Evolutionary conservation across 192 early-diverging fungal genomes (phyloP).

Genomic region (Linnemannia exigua): DNA sequence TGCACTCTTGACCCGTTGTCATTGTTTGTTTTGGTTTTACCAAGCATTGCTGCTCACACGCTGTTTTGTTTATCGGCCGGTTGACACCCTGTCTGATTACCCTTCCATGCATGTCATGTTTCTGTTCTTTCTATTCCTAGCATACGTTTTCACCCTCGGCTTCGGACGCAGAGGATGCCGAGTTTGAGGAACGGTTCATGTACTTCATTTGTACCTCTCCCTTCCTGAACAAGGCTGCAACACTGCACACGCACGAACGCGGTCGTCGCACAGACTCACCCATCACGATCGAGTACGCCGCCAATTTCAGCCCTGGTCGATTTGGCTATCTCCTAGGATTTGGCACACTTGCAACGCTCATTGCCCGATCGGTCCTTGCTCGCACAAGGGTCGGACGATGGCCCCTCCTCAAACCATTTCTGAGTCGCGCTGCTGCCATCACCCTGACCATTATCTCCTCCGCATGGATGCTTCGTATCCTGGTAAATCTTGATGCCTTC

Average conservation of each 20-base stretch:
- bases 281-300: slow-evolving; percentile 36
- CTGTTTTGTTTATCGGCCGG: background rate
- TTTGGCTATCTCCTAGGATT: slow-evolving; percentile 45
- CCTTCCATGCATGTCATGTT: background rate
- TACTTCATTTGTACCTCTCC: slow-evolving; percentile 72
- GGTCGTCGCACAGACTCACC: slow-evolving; percentile 43
- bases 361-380: slow-evolving; percentile 30
- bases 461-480: slow-evolving; percentile 47
- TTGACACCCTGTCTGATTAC: background rate
- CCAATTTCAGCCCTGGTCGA: slow-evolving; percentile 32
- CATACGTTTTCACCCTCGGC: slow-evolving; percentile 64
- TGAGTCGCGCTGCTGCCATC: slow-evolving; percentile 32
- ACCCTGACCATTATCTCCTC: slow-evolving; percentile 34
- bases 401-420: slow-evolving; percentile 25
- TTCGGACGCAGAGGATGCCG: slow-evolving; percentile 62
- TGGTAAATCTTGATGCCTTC: slow-evolving; percentile 17
- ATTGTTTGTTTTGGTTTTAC: background rate
- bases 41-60: slow-evolving; percentile 2
- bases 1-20: background rate
- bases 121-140: slow-evolving; percentile 55
- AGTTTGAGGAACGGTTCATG: slow-evolving; percentile 72
- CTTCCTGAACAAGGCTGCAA: slow-evolving; percentile 61
- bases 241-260: slow-evolving; percentile 59
- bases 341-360: slow-evolving; percentile 30
- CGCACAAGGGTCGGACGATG: slow-evolving; percentile 26